phyloP scores from a whole-genome alignment of 2,329 filamentous ascomycete species.

The Plenodomus biglobosus region DNA sequence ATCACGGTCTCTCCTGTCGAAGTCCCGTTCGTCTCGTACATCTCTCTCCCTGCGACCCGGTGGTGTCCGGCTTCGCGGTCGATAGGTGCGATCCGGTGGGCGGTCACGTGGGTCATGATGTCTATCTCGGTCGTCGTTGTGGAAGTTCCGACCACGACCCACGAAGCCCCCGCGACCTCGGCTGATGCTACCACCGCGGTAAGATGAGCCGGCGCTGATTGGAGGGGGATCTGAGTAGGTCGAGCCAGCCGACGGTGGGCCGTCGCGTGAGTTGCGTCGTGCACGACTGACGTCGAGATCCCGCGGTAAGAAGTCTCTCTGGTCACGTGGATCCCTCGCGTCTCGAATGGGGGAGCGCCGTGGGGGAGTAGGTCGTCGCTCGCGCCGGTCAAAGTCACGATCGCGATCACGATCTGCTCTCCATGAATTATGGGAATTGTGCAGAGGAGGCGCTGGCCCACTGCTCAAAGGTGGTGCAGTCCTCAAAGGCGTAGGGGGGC shows the following conservation, averaged over 20 bases:
- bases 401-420: conserved; percentile 55
- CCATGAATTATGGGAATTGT: conserved; percentile 54
- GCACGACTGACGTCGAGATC: conserved; percentile 68
- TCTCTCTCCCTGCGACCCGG: conserved; percentile 57
- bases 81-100: conserved; percentile 52
- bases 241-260: conserved; percentile 70
- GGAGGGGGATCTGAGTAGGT: conserved; percentile 65
- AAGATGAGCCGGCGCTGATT: conserved; percentile 57
- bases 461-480: conserved; percentile 54
- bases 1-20: conserved; percentile 44
- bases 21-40: conserved; percentile 43
- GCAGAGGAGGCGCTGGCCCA: conserved; percentile 21
- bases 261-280: conserved; percentile 70
- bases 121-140: conserved; percentile 52
- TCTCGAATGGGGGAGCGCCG: conserved; percentile 64
- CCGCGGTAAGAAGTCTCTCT: conserved; percentile 61
- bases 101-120: conserved; percentile 48
- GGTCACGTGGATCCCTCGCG: conserved; percentile 61
- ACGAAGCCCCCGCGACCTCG: conserved; percentile 53
- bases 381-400: conserved; percentile 56
- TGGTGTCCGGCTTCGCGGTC: conserved; percentile 65
- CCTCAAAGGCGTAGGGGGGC: conserved; percentile 54
- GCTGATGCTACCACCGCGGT: conserved; percentile 54
- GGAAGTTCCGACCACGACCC: conserved; percentile 51
- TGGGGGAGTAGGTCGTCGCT: conserved; percentile 63